Percentiles rank a stretch among this genome's conserved stretches.
Evolutionary conservation across 106 monocot species (phyloP).

Genomic region (Dendrobium chrysotoxum): DNA sequence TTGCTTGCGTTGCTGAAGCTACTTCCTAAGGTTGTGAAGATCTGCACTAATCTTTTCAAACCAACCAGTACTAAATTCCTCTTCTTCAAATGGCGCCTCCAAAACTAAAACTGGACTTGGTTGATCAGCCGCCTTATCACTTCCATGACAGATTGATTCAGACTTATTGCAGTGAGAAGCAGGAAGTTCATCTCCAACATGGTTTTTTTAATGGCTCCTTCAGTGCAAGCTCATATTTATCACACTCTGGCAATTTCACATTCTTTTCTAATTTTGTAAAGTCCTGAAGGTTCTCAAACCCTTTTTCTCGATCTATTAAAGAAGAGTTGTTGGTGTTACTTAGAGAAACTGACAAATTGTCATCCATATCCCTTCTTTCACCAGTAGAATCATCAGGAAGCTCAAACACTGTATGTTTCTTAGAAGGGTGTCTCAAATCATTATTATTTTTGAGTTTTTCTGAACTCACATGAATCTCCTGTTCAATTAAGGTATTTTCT

Average conservation of each 20-base stretch:
- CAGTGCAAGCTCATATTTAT: background rate
- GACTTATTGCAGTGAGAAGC: background rate
- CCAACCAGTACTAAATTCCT: conserved; percentile 36
- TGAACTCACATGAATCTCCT: conserved; percentile 33
- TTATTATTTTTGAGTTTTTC: too few relatives aligned
- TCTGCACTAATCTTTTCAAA: conserved; percentile 67
- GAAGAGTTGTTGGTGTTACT: background rate
- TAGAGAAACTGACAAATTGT: background rate
- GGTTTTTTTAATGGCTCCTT: background rate
- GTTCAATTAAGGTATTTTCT: conserved; percentile 27
- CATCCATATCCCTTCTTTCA: background rate
- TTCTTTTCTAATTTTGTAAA: background rate
- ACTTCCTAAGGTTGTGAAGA: conserved; percentile 62
- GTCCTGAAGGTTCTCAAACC: background rate
- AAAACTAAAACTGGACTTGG: conserved; percentile 67
- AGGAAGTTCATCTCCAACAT: conserved; percentile 3
- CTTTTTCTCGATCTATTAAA: background rate
- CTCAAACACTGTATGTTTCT: conserved; percentile 13
- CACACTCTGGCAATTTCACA: background rate
- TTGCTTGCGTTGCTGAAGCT: conserved; percentile 57
- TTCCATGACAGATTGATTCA: background rate
- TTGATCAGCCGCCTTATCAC: conserved; percentile 37
- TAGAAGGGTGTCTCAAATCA: conserved; percentile 6
- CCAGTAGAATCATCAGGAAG: background rate
- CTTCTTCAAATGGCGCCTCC: conserved; percentile 38